A percentile compares a stretch with the other conserved stretches of the same genome.
Conservation (phyloP, 768 basidiomycete genomes). For the Amanita rimosa region DNA sequence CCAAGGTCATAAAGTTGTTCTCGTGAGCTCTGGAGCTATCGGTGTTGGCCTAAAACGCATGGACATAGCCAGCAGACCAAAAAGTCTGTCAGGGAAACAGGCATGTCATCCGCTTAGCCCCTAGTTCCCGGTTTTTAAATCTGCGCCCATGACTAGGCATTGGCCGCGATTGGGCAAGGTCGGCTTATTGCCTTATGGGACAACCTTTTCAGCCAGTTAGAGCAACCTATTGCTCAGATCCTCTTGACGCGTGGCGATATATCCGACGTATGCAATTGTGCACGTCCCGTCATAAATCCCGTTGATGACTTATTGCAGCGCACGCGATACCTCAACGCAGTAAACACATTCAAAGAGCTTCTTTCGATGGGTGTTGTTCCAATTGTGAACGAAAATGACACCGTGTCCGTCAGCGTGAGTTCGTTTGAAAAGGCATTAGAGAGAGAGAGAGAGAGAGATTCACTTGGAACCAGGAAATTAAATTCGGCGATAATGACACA, state of each 20-base stretch:
- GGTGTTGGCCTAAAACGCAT: conserved; percentile 91
- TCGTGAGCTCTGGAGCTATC: conserved; percentile 97
- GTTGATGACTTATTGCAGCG: conserved; percentile 38
- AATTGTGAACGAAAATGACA: conserved; percentile 99
- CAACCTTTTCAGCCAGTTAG: conserved; percentile 87
- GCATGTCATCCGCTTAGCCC: conserved; percentile 26
- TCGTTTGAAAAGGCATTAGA: background rate
- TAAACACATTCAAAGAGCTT: conserved; percentile 89
- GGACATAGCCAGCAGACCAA: conserved; percentile 70
- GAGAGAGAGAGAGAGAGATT: no score
- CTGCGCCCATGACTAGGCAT: conserved; percentile 44
- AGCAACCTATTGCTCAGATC: conserved; percentile 93
- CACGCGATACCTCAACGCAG: conserved; percentile 92
- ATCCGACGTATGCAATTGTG: conserved; percentile 61
- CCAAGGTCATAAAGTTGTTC: conserved; percentile 86
- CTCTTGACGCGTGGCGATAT: conserved; percentile 93
- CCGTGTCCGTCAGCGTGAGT: conserved; percentile 91
- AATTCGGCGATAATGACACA: conserved; percentile 99
- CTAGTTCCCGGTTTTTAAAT: background rate
- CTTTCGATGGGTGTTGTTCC: conserved; percentile 92
- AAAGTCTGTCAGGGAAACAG: conserved; percentile 85
- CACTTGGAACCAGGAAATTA: conserved; percentile 73
- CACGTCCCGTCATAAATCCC: conserved; percentile 4
- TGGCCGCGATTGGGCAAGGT: conserved; percentile 96
- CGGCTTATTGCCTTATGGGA: conserved; percentile 95